Evolutionary conservation across 2,329 filamentous ascomycete species (phyloP).

Genomic region (Xylariaceae sp.): DNA sequence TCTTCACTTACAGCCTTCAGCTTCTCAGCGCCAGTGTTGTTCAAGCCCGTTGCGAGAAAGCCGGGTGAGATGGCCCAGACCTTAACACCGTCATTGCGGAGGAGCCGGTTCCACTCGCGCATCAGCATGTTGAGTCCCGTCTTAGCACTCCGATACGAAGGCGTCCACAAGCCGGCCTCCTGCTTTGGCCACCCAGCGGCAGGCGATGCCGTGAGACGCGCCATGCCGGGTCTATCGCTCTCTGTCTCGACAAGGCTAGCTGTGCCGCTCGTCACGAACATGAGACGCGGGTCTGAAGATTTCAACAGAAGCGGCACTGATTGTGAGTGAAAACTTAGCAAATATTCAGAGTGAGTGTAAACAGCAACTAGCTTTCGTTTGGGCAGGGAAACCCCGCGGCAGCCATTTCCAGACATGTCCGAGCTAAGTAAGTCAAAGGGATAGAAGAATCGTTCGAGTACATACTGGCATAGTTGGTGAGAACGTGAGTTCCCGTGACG

Average conservation of each 20-base stretch:
- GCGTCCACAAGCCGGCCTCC: constrained; percentile 6
- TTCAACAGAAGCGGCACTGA: constrained; percentile 40
- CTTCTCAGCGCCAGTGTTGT: constrained; percentile 9
- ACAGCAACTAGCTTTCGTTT: too few species aligned
- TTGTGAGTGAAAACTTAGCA: too few species aligned
- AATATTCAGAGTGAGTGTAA: too few species aligned
- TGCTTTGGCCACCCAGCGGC: constrained; percentile 37
- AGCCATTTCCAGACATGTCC: too few species aligned
- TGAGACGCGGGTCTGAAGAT: constrained; percentile 37
- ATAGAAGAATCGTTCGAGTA: too few species aligned
- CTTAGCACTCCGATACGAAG: constrained; percentile 37
- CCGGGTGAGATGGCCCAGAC: constrained; percentile 32
- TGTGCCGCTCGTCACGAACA: constrained; percentile 44
- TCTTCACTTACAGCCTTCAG: constrained; percentile 17
- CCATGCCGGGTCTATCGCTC: constrained; percentile 5
- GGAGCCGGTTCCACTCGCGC: constrained; percentile 36
- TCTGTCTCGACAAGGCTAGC: constrained; percentile 29
- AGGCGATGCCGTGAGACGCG: constrained; percentile 16
- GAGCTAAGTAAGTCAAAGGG: too few species aligned
- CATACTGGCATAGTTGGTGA: constrained; percentile 31
- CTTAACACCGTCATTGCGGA: constrained; percentile 40
- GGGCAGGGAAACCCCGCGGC: too few species aligned
- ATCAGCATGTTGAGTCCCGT: constrained; percentile 46
- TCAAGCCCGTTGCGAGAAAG: constrained; percentile 17
- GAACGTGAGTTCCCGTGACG: constrained; percentile 33